Base-by-base conservation (phyloP, 208 protist species). In the Vickermania spadyakhi region DNA sequence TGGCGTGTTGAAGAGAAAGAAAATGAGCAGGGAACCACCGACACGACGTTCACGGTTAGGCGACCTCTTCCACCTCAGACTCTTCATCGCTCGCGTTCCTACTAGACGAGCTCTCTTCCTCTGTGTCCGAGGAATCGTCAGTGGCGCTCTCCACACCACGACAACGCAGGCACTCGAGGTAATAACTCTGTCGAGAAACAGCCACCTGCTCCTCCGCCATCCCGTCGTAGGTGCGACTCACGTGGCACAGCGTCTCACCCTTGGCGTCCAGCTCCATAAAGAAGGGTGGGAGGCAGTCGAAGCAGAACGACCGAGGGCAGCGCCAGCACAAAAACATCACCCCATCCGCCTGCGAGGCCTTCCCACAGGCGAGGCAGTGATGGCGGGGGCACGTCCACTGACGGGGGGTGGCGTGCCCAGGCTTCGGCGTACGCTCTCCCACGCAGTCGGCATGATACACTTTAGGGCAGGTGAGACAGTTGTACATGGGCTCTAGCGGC, bases 281-380 rank as follows among this genome's bases (percentile, higher is more conserved):
- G 5, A 77, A 73, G 27, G 79, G 64, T 52, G 90, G 79, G 0
- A 95, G 69, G 61, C 88, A 95, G 68, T 92, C 88, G 64, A 92
- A 91, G 74, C 88, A 95, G 70, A 84, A 89, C 3, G 88, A 71
- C 2, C 75, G 62, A 3, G 85, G 79, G 65, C 88, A 95, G 54
- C 68, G 65, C 22, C 61, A 70, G 61, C 88, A 95, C 83, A 92
- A 79, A 56, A 95, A 95, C 49, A 92, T 74, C 31, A 85, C 84
- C 1, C 85, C 84, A 36, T 92, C 88, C 4, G 71, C 71, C 0
- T 36, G 41, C 50, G 85, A 70, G 53, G 61, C 42, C 66, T 89
- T 91, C 23, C 72, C 79, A 57, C 88, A 95, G 28, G 58, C 27
- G 41, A 18, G 21, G 60, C 88, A 95, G 30, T 31, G 60, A 56